A percentile compares a stretch with the other conserved stretches of the same genome.
These are phyloP conservation scores for Hortiboletus rubellus DNA, from an alignment of 1,284 basidiomycete genomes.

Conservation along the genomic window DNA sequence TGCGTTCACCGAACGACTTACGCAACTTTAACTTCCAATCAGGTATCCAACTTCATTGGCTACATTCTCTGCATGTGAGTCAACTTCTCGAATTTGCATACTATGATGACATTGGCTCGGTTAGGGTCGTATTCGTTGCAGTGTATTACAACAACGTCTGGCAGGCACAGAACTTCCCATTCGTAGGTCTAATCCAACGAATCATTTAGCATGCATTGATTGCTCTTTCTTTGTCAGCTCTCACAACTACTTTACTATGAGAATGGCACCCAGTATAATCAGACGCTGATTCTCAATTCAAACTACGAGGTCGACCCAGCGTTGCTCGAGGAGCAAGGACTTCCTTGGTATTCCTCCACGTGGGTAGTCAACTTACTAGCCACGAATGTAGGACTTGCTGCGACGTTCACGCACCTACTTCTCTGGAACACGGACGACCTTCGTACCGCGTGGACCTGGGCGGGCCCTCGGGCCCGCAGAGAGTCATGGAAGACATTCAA, in stretches of 20 bases:
- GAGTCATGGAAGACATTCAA: slow-evolving; percentile 33
- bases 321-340: slow-evolving; percentile 43
- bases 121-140: slow-evolving; percentile 44
- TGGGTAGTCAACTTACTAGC: slow-evolving; percentile 41
- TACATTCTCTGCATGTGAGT: slow-evolving; percentile 49
- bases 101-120: neutral
- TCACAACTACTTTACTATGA: slow-evolving; percentile 51
- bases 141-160: slow-evolving; percentile 51
- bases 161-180: slow-evolving; percentile 49
- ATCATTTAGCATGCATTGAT: neutral
- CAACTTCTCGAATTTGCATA: neutral
- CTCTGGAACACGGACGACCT: slow-evolving; percentile 52
- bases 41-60: slow-evolving; percentile 46
- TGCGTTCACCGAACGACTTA: neutral
- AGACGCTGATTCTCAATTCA: slow-evolving; percentile 47
- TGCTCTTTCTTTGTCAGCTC: slow-evolving; percentile 23
- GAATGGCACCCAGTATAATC: slow-evolving; percentile 49
- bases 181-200: slow-evolving; percentile 32
- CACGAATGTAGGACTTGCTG: slow-evolving; percentile 40
- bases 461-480: slow-evolving; percentile 25
- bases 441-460: slow-evolving; percentile 45
- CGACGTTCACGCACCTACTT: slow-evolving; percentile 51
- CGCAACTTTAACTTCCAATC: neutral
- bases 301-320: slow-evolving; percentile 48
- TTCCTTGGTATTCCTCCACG: slow-evolving; percentile 37